A percentile compares a stretch with the other conserved stretches of the same genome.
phyloP scores from a whole-genome alignment of 2,329 filamentous ascomycete genomes.

The Trichoderma oligosporum region DNA sequence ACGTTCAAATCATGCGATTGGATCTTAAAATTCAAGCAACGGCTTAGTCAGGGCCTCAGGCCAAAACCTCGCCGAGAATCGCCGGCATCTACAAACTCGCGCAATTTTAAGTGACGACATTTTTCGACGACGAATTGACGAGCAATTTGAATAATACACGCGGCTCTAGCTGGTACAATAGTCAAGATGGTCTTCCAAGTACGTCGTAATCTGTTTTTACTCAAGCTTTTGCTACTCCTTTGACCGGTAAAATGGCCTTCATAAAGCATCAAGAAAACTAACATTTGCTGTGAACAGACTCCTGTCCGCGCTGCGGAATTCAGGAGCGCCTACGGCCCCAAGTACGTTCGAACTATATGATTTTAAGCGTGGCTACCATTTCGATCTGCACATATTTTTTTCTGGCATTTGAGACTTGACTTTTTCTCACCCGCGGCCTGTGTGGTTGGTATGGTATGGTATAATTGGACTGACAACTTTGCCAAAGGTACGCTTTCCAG shows the following conservation, averaged over 20 bases:
- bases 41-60: constrained; percentile 29
- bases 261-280: constrained; percentile 26
- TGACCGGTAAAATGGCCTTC: not conserved
- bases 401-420: constrained; percentile 28
- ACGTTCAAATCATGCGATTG: constrained; percentile 4
- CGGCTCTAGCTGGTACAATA: constrained; percentile 30
- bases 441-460: not conserved
- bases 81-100: constrained; percentile 37
- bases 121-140: constrained; percentile 29
- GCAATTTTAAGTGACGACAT: constrained; percentile 27
- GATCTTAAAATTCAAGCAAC: not conserved
- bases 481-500: constrained; percentile 55
- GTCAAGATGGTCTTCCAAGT: constrained; percentile 43
- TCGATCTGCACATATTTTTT: not conserved
- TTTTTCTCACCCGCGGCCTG: not conserved
- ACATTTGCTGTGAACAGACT: constrained; percentile 39
- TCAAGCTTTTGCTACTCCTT: not conserved
- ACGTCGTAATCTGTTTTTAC: constrained; percentile 23
- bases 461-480: not conserved
- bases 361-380: not conserved
- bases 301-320: constrained; percentile 47
- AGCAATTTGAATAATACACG: constrained; percentile 38
- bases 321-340: constrained; percentile 62
- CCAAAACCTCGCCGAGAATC: constrained; percentile 34
- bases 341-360: constrained; percentile 44